These are phyloP conservation scores for Pyrenophora seminiperda DNA, from an alignment of 2,329 filamentous ascomycete species.

Conservation along the genomic window DNA sequence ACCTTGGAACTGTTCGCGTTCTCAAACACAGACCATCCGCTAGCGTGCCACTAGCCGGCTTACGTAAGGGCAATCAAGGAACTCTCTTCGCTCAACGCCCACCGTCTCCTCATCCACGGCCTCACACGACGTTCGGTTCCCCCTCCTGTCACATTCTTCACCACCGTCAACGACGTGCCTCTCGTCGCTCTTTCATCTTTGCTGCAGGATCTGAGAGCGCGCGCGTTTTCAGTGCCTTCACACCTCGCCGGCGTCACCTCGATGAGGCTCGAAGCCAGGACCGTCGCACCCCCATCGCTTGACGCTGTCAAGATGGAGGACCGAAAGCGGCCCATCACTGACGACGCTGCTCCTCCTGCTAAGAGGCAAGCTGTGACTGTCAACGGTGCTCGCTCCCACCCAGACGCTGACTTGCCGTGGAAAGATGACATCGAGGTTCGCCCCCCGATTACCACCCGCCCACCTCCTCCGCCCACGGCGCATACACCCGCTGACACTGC, in stretches of 20 bases:
- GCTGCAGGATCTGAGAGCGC: slow-evolving; percentile 31
- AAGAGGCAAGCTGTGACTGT: slow-evolving; percentile 80
- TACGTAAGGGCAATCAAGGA: slow-evolving; percentile 14
- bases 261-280: slow-evolving; percentile 81
- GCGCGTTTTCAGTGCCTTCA: slow-evolving; percentile 24
- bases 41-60: slow-evolving; percentile 15
- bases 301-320: slow-evolving; percentile 97
- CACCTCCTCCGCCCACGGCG: slow-evolving; percentile 26
- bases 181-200: slow-evolving; percentile 20
- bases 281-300: slow-evolving; percentile 75
- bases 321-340: slow-evolving; percentile 92
- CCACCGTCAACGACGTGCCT: slow-evolving; percentile 31
- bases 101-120: slow-evolving; percentile 25
- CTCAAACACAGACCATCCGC: slow-evolving; percentile 10
- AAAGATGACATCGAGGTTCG: slow-evolving; percentile 76
- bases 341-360: slow-evolving; percentile 84
- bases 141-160: slow-evolving; percentile 21
- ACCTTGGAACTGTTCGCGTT: slow-evolving; percentile 11
- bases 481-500: slow-evolving; percentile 40
- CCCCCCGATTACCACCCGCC: slow-evolving; percentile 44
- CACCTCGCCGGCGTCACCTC: slow-evolving; percentile 59
- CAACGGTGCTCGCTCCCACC: slow-evolving; percentile 73
- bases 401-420: slow-evolving; percentile 71
- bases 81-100: slow-evolving; percentile 26
- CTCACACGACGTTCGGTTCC: slow-evolving; percentile 34